Evolutionary conservation across 148 eudicot species (phyloP).

Genomic region (Limonium bicolor): DNA sequence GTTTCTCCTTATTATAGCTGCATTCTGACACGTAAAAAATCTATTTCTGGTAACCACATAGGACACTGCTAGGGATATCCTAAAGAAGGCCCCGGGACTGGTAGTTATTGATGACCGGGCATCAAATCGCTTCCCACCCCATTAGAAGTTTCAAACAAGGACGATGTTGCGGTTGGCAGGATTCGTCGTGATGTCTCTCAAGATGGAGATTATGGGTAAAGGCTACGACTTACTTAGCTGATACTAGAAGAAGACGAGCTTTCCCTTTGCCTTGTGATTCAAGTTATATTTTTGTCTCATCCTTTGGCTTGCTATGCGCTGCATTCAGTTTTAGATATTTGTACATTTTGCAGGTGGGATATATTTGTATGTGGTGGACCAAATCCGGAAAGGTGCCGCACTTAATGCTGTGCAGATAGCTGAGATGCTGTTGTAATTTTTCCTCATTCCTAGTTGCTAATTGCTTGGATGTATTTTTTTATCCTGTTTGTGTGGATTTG

Average conservation of each 20-base stretch:
- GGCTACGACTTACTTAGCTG: no score
- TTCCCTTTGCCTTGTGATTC: no score
- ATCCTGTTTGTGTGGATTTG: no score
- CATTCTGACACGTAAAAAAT: no score
- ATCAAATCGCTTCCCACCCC: conserved; percentile 87
- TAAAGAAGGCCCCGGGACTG: conserved; percentile 69
- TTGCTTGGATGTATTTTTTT: not conserved
- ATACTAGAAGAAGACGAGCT: no score
- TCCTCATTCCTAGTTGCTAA: conserved; percentile 1
- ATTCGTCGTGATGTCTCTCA: conserved; percentile 85
- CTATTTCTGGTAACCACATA: no score
- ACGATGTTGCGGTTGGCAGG: conserved; percentile 91
- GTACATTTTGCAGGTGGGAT: conserved; percentile 67
- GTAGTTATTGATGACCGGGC: conserved; percentile 77
- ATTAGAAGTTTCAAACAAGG: conserved; percentile 80
- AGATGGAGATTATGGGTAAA: conserved; percentile 72
- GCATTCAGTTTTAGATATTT: no score
- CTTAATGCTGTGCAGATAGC: conserved; percentile 95
- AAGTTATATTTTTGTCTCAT: no score
- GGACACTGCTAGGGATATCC: conserved; percentile 72
- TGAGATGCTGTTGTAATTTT: conserved; percentile 62
- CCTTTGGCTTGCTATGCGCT: no score
- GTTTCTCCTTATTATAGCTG: no score
- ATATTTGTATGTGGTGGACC: conserved; percentile 96
- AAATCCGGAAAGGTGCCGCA: conserved; percentile 94